phyloP scores from a whole-genome alignment of 495 filamentous ascomycete genomes.

The Penicillium coffeae region DNA sequence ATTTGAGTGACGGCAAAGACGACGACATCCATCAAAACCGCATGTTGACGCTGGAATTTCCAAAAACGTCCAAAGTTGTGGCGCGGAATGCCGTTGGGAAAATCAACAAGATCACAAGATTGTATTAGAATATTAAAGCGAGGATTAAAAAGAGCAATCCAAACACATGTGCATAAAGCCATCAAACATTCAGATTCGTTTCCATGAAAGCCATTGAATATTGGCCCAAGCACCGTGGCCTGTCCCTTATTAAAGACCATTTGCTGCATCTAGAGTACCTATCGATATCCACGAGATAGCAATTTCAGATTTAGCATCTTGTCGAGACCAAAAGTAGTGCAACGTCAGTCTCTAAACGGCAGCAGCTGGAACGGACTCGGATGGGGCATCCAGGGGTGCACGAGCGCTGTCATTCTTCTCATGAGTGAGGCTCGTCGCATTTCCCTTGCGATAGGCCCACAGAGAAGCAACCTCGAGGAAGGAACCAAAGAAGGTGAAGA shows the following conservation, averaged over 20 bases:
- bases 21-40: too few species aligned
- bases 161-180: not conserved
- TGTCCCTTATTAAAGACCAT: too few species aligned
- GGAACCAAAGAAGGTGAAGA: slow-evolving; percentile 47
- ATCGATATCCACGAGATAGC: too few species aligned
- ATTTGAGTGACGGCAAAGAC: too few species aligned
- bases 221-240: too few species aligned
- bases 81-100: too few species aligned
- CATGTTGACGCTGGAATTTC: too few species aligned
- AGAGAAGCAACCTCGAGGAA: slow-evolving; percentile 50
- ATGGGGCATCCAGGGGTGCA: slow-evolving; percentile 30
- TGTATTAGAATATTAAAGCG: not conserved
- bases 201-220: not conserved
- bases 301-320: too few species aligned
- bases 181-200: not conserved
- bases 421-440: slow-evolving; percentile 5
- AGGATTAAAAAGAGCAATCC: not conserved
- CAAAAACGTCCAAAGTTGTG: too few species aligned
- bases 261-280: too few species aligned
- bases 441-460: slow-evolving; percentile 40
- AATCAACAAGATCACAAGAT: too few species aligned
- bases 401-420: slow-evolving; percentile 26
- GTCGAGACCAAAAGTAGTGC: too few species aligned
- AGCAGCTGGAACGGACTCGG: slow-evolving; percentile 12
- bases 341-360: not conserved